Base-by-base conservation (phyloP, 2,329 filamentous ascomycete genomes). In the Madurella fahalii region DNA sequence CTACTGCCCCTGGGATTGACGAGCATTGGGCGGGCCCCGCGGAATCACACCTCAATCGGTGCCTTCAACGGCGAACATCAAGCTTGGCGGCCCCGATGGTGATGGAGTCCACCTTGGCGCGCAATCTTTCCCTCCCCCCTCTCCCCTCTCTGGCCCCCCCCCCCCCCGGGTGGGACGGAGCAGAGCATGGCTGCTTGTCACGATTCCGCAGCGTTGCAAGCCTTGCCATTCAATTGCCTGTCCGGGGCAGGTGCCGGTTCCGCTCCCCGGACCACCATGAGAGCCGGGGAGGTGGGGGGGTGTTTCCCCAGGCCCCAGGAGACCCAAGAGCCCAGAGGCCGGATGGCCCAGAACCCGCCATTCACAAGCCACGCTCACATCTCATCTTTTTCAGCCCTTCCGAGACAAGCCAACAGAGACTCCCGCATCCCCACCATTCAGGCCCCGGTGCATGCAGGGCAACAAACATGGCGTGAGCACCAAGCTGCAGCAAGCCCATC, bases 401-500 rank as follows among this genome's bases (percentile, higher is more conserved):
- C 43, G 42, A 16, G 46, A 32, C 16, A 34, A 4, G 40, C 46
- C 47, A 55, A 53, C 53, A 44, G 45, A 34, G 44, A 56, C 50
- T 47, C 47, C 47, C 52, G 53, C 40, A 43, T 53, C 47, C 44
- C 56, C 50, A 56, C 53, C 50, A 52, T 39, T 51, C n/a, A n/a
- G n/a, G n/a, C 41, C 52, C 43, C 44, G 52, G 48, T 16, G 40
- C 45, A 53, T 53, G 55, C 55, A 58, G 53, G 53, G 53, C 48
- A 53, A 16, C 50, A 40, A 47, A 41, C 50, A 52, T 52, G 52
- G 55, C 44, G 41, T 39, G 42, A 40, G 48, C 32, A 40, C 9
- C n/a, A n/a, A 42, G 41, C 47, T 58, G 56, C 56, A 58, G 50
- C 50, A 20, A 30, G 31, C 51, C 51, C 51, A 48, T 58, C 39